Conservation (phyloP, 2,329 filamentous ascomycete species). For the Aspergillus proliferans region DNA sequence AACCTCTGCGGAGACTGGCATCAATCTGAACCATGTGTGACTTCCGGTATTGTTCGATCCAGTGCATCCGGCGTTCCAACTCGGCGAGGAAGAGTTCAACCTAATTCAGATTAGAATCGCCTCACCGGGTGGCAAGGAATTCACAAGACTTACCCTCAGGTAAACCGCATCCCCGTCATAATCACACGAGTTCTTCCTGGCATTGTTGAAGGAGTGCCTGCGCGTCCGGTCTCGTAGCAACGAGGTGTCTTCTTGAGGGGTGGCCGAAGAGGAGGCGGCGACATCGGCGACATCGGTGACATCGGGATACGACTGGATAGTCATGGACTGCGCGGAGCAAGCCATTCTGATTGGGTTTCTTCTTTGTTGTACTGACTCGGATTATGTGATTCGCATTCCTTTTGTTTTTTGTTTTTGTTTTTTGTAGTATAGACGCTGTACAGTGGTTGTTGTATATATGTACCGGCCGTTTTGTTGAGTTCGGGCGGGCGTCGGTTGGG, state of each 20-base stretch:
- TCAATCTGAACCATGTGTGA: constrained; percentile 75
- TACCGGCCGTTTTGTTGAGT: not conserved
- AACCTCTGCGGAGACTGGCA: constrained; percentile 74
- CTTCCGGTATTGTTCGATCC: constrained; percentile 82
- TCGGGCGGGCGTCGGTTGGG: constrained; percentile 3
- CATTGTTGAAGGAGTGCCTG: constrained; percentile 41
- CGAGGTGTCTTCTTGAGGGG: constrained; percentile 26
- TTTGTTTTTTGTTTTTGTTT: not conserved
- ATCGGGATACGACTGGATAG: constrained; percentile 32
- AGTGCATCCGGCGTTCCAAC: constrained; percentile 77
- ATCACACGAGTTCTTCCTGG: constrained; percentile 37
- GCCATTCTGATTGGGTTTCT: constrained; percentile 23
- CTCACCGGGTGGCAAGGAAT: constrained; percentile 1
- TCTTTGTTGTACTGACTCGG: not conserved
- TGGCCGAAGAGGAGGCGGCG: constrained; percentile 18
- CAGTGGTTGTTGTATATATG: no score
- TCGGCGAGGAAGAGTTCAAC: constrained; percentile 60
- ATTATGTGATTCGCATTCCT: not conserved
- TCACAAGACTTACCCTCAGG: constrained; percentile 28
- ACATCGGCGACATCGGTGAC: constrained; percentile 14
- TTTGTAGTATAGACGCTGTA: not conserved
- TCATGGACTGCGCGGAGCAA: constrained; percentile 35
- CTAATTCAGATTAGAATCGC: constrained; percentile 14
- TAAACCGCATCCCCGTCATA: constrained; percentile 42
- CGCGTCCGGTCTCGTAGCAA: constrained; percentile 36